Evolutionary conservation across 768 basidiomycete genomes (phyloP), one percentile per base, ranked within the genome.

Genomic region (Lactifluus hygrophoroides): DNA sequence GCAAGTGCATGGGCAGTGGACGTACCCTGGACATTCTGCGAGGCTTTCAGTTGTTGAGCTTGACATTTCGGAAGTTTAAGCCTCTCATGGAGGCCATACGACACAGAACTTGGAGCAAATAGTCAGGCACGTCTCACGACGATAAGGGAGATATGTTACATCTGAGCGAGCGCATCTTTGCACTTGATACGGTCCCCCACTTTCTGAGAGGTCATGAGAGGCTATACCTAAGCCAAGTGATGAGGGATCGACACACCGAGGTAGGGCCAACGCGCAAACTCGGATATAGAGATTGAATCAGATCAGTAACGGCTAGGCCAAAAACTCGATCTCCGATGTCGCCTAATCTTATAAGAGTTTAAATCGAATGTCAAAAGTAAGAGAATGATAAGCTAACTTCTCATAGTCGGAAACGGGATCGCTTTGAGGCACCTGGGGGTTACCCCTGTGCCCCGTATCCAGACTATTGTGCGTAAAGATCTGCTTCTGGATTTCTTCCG

Each of bases 321-420:
- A 59, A 32, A 2, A 53, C 58, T 35, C 42, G 52, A 50, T 54
- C 58, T 16, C 58, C 58, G 25, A 59, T 49, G 16, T 54, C 47
- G 19, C 40, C 27, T 16, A 54, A 50, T 44, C 58, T 59, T 30
- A 27, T 16, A 34, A 8, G 21, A 37, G 28, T 34, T 13, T 44
- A 19, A 50, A 42, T 14, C 8, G 43, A 27, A 19, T 27, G 14
- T 17, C 3, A 30, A 17, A 13, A 7, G 16, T 16, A 25, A 42
- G 48, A 5, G 17, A 5, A 27, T 2, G 16, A 44, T 4, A 35
- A 11, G 14, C 40, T 28, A 11, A 42, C 58, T 28, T 34, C 35
- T 59, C 53, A 27, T 49, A 44, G 49, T 59, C 30, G 13, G 11
- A 3, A 11, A 16, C 21, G 14, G 37, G 32, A 37, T 59, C 47